Evolutionary conservation across 2,329 filamentous ascomycete genomes (phyloP).

Genomic region (Elsinoe perseae): DNA sequence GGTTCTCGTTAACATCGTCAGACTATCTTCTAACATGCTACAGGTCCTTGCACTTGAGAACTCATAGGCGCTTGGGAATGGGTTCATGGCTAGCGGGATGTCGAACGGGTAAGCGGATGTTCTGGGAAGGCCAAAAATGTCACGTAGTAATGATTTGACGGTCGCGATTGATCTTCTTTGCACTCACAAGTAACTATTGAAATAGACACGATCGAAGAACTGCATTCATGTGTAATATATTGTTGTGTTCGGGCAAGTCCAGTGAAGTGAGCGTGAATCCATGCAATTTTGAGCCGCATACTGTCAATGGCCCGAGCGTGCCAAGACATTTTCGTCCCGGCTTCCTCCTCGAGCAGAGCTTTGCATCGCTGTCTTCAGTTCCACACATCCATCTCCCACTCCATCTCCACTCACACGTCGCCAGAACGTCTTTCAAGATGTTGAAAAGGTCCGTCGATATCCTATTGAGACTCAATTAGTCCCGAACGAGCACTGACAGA

Average conservation of each 20-base stretch:
- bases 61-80: neutral
- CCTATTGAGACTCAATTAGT: slow-evolving; percentile 17
- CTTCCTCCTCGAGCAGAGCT: slow-evolving; percentile 14
- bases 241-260: too few species aligned
- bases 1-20: slow-evolving; percentile 27
- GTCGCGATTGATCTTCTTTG: slow-evolving; percentile 7
- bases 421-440: slow-evolving; percentile 51
- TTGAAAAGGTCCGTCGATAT: slow-evolving; percentile 64
- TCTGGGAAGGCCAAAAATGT: neutral
- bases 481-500: slow-evolving; percentile 29
- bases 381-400: slow-evolving; percentile 14
- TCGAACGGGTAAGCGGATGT: neutral
- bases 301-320: neutral
- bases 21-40: neutral
- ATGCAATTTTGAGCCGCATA: neutral
- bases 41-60: slow-evolving; percentile 28
- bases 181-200: neutral
- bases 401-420: slow-evolving; percentile 14
- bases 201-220: neutral
- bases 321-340: slow-evolving; percentile 2
- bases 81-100: neutral
- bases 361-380: slow-evolving; percentile 2
- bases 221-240: neutral
- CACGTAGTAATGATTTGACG: slow-evolving; percentile 15
- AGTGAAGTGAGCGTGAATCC: neutral